Conservation (phyloP, 345 rosid genomes). For the Aurinia saxatilis region DNA sequence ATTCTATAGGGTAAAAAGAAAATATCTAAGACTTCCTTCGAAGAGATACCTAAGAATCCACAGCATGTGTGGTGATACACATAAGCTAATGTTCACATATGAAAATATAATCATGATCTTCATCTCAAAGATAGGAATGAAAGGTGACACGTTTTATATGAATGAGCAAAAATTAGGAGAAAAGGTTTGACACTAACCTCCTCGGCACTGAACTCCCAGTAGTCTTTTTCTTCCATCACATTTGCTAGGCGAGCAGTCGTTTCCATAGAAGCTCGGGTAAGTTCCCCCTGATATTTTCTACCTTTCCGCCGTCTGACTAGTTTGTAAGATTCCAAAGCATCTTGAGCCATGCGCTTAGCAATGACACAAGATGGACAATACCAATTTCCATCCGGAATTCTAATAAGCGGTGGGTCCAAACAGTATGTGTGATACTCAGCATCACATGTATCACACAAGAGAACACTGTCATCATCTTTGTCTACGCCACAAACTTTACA, state of each 20-base stretch:
- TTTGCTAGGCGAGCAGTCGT: constrained; percentile 46
- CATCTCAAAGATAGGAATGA: constrained; percentile 1
- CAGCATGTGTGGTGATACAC: neutral
- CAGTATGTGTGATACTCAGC: constrained; percentile 98
- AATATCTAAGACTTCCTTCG: neutral
- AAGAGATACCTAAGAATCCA: constrained; percentile 2
- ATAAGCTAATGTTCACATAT: constrained; percentile 13
- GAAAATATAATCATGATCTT: neutral
- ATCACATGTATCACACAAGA: constrained; percentile 93
- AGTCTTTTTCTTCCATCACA: constrained; percentile 75
- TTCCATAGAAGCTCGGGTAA: constrained; percentile 61
- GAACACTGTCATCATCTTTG: constrained; percentile 96
- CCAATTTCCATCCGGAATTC: constrained; percentile 99
- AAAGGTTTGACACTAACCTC: constrained; percentile 52
- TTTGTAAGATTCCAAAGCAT: constrained; percentile 38
- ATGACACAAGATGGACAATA: constrained; percentile 90
- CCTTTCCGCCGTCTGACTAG: constrained; percentile 36
- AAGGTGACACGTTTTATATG: neutral
- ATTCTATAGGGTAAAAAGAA: neutral
- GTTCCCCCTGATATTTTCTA: constrained; percentile 65
- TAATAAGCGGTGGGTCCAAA: constrained; percentile 92
- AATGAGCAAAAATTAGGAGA: neutral
- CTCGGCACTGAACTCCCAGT: constrained; percentile 67
- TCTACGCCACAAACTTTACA: constrained; percentile 98
- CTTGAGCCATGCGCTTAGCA: constrained; percentile 43